phyloP scores from a whole-genome alignment of 2,329 filamentous ascomycete genomes.

The Colletotrichum tabaci region DNA sequence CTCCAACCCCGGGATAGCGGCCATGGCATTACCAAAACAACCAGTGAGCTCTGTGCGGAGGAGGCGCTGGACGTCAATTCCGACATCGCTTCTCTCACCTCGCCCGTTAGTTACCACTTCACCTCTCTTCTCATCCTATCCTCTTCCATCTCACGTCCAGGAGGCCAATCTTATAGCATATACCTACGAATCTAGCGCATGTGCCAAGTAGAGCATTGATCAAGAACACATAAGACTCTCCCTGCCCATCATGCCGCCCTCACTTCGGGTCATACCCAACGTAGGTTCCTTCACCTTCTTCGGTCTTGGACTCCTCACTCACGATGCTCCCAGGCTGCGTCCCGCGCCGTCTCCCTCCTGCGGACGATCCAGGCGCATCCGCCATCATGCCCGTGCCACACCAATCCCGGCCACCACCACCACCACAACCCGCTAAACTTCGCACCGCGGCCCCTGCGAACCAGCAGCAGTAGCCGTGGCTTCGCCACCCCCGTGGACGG shows the following conservation, averaged over 20 bases:
- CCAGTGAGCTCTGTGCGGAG: slow-evolving; percentile 36
- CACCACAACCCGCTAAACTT: slow-evolving; percentile 72
- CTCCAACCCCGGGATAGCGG: slow-evolving; percentile 22
- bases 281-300: slow-evolving; percentile 42
- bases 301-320: neutral
- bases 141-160: neutral
- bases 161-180: neutral
- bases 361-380: slow-evolving; percentile 93
- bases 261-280: slow-evolving; percentile 48
- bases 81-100: slow-evolving; percentile 34
- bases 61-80: slow-evolving; percentile 20
- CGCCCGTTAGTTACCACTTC: slow-evolving; percentile 3
- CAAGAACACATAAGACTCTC: neutral
- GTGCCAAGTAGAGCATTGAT: neutral
- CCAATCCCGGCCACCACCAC: slow-evolving; percentile 86
- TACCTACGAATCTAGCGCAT: neutral
- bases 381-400: slow-evolving; percentile 91
- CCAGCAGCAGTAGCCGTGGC: slow-evolving; percentile 51
- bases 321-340: slow-evolving; percentile 63
- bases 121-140: neutral
- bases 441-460: slow-evolving; percentile 57
- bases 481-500: slow-evolving; percentile 79
- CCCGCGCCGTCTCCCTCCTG: slow-evolving; percentile 80
- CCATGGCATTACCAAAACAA: slow-evolving; percentile 15
- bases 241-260: slow-evolving; percentile 39